Percentiles rank a stretch among this genome's conserved stretches.
Evolutionary conservation across 768 basidiomycete genomes (phyloP).

Genomic region (Suillus paluster): DNA sequence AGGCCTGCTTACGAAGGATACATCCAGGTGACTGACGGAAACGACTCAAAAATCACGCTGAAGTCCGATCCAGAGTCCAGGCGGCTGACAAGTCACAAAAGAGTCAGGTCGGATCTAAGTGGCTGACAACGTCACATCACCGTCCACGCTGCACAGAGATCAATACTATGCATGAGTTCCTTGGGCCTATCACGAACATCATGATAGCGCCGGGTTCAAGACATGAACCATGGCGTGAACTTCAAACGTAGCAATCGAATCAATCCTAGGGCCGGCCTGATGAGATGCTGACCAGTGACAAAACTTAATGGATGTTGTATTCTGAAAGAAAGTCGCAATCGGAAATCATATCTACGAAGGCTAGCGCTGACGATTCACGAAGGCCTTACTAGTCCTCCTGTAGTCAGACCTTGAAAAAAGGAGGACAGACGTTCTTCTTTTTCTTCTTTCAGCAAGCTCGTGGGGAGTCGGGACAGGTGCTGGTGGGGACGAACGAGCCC

Average conservation of each 20-base stretch:
- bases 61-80: not conserved
- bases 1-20: not conserved
- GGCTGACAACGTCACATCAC: not conserved
- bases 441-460: too few relatives aligned
- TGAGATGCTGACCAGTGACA: not conserved
- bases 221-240: not conserved
- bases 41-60: too few relatives aligned
- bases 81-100: not conserved
- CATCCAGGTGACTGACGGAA: not conserved
- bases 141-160: not conserved
- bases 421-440: too few relatives aligned
- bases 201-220: not conserved
- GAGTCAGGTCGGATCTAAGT: not conserved
- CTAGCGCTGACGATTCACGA: not conserved
- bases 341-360: not conserved
- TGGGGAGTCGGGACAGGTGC: too few relatives aligned
- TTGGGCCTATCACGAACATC: not conserved
- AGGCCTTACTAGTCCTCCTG: too few relatives aligned
- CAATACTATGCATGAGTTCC: not conserved
- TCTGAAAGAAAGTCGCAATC: not conserved
- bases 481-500: too few relatives aligned
- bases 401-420: too few relatives aligned
- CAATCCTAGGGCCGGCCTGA: not conserved
- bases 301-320: not conserved
- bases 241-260: not conserved